Base-by-base conservation (phyloP, 768 basidiomycete species). In the Pulveroboletus sp. region DNA sequence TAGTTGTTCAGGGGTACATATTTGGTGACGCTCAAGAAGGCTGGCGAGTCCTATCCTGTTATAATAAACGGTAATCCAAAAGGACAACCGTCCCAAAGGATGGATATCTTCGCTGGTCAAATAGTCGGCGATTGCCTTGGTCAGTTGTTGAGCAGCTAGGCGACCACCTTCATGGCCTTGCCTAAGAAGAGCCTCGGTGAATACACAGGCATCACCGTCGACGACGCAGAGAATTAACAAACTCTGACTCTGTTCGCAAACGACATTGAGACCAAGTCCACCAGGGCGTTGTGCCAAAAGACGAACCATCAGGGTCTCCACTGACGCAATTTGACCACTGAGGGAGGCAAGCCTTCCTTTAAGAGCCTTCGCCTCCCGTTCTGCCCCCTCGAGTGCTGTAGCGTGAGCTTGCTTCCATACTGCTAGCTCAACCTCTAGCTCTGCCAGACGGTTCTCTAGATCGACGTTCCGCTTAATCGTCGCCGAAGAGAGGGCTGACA, bases 381-480 rank as follows among this genome's bases (percentile, higher is more conserved):
- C 82, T 27, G 79, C 77, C 21, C 76, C 74, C 52, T 87, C 84
- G 43, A 84, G 68, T 23, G 78, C 78, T 38, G 75, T 75, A 14
- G 82, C 70, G 62, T 86, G 84, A 20, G 85, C 85, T 58, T 80
- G 79, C 66, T 85, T 86, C 83, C 84, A 85, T 21, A 84, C 78
- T 17, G 73, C 70, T 23, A 87, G 70, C 66, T 90, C 86, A 35
- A 80, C 69, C 62, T 88, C 85, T 36, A 89, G 74, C 56, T 86
- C 84, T 29, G 76, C 71, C 40, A 88, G 76, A 49, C 82, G 77
- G 41, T 70, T 74, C 68, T 87, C 84, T 17, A 90, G 72, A 54
- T 81, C 80, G 38, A 70, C 62, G 60, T 87, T 85, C 39, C 79
- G 77, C 59, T 81, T 78, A 57, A 86, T 63, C 13, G 85, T 88